Conservation (phyloP, 1,284 basidiomycete genomes). For the Phlebopus sp. region DNA sequence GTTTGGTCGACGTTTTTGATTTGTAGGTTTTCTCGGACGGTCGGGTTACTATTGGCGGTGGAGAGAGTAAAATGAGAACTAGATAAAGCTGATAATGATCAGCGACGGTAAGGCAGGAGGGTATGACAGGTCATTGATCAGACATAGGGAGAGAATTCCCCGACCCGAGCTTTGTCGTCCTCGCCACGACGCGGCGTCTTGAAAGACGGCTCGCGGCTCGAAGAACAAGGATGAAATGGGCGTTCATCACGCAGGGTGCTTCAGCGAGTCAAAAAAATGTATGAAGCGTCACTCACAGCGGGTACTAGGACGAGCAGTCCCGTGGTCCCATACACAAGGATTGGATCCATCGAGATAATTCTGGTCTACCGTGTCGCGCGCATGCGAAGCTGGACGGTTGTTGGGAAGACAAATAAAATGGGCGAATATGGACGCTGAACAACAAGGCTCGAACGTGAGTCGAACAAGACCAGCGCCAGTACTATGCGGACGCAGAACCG, state of each 20-base stretch:
- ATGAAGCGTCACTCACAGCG: slow-evolving; percentile 25
- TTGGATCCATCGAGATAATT: slow-evolving; percentile 26
- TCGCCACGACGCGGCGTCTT: slow-evolving; percentile 52
- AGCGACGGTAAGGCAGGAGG: slow-evolving; percentile 12
- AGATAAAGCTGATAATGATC: slow-evolving; percentile 52
- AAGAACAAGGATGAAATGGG: slow-evolving; percentile 88
- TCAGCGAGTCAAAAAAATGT: too few relatives aligned
- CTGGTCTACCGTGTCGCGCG: too few relatives aligned
- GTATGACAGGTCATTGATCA: slow-evolving; percentile 13
- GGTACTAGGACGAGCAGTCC: slow-evolving; percentile 22
- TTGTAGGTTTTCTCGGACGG: slow-evolving; percentile 67
- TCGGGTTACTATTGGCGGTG: slow-evolving; percentile 57
- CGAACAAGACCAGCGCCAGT: too few relatives aligned
- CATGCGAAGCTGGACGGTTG: too few relatives aligned
- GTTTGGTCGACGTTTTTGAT: slow-evolving; percentile 47
- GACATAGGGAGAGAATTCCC: slow-evolving; percentile 37
- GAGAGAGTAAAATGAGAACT: slow-evolving; percentile 65
- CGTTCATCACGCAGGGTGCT: slow-evolving; percentile 53
- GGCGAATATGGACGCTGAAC: too few relatives aligned
- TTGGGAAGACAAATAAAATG: too few relatives aligned
- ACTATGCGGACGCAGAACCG: too few relatives aligned
- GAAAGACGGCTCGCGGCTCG: slow-evolving; percentile 58
- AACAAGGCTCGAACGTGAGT: too few relatives aligned
- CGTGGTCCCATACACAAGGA: slow-evolving; percentile 20
- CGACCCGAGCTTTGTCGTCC: slow-evolving; percentile 60